Evolutionary conservation across 2,329 filamentous ascomycete species (phyloP).

Genomic region (Graphilbum sp.): DNA sequence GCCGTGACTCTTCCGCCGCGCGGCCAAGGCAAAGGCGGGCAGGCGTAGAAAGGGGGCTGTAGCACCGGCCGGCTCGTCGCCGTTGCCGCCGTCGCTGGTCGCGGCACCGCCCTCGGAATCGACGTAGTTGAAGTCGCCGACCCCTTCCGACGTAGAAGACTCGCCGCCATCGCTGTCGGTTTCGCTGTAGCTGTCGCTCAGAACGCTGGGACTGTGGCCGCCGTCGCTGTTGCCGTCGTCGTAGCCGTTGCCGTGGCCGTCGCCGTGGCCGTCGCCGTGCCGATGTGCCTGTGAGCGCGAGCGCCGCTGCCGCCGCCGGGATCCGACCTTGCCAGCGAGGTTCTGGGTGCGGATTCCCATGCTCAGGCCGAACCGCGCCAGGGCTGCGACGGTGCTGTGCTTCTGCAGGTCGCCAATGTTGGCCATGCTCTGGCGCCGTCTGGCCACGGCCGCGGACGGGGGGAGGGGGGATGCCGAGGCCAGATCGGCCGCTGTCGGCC

Average conservation of each 20-base stretch:
- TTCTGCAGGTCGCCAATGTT: conserved; percentile 46
- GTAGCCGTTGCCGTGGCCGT: conserved; percentile 12
- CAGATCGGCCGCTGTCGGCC: background rate
- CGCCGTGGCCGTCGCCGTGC: conserved; percentile 21
- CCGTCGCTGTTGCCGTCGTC: too few species aligned
- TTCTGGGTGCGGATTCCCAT: conserved; percentile 64
- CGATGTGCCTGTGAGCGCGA: too few species aligned
- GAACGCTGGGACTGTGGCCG: background rate
- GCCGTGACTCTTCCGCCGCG: conserved; percentile 22
- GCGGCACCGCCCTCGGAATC: conserved; percentile 21
- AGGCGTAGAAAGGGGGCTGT: too few species aligned
- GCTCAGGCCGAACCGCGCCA: conserved; percentile 44
- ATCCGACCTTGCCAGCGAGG: conserved; percentile 41
- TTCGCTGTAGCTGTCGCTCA: conserved; percentile 11
- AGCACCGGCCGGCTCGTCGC: conserved; percentile 15
- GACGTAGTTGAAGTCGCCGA: conserved; percentile 13
- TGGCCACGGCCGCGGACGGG: background rate
- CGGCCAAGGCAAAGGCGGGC: background rate
- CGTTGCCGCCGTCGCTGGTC: conserved; percentile 24
- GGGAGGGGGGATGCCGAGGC: background rate
- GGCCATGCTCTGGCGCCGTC: conserved; percentile 31
- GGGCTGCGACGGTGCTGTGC: conserved; percentile 35
- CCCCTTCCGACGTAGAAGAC: conserved; percentile 10
- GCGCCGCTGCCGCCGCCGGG: background rate
- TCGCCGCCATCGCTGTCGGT: conserved; percentile 10